Conservation (phyloP, 2,329 filamentous ascomycete species). For the Graphilbum fragrans region DNA sequence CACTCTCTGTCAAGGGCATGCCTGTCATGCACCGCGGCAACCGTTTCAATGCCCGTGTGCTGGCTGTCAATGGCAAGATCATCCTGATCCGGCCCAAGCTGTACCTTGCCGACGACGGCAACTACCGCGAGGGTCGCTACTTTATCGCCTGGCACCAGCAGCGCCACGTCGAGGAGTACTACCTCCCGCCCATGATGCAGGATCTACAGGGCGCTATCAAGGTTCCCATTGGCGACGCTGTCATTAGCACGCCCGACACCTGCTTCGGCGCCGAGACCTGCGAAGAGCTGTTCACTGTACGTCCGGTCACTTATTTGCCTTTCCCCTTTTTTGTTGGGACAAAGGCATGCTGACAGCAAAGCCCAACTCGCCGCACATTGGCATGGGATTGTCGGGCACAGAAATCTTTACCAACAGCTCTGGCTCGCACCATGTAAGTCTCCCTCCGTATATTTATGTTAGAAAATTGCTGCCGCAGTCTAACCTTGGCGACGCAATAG, state of each 20-base stretch:
- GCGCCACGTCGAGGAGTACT: conserved; percentile 50
- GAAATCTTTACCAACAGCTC: conserved; percentile 63
- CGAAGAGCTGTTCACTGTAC: conserved; percentile 14
- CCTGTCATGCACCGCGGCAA: conserved; percentile 50
- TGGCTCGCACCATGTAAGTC: conserved; percentile 40
- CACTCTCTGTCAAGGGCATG: conserved; percentile 23
- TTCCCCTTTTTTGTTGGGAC: too few species aligned
- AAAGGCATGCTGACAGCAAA: not conserved
- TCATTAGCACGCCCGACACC: conserved; percentile 48
- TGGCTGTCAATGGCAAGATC: conserved; percentile 54
- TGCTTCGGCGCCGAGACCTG: conserved; percentile 33
- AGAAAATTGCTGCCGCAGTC: not conserved
- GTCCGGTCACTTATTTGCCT: too few species aligned
- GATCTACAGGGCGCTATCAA: conserved; percentile 31
- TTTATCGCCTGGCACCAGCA: conserved; percentile 53
- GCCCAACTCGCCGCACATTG: conserved; percentile 33
- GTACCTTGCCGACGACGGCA: conserved; percentile 32
- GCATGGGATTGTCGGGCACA: conserved; percentile 54
- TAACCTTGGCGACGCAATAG: not conserved
- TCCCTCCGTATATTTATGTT: not conserved
- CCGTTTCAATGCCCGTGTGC: conserved; percentile 54
- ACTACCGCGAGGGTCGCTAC: conserved; percentile 45
- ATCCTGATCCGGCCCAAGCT: conserved; percentile 62
- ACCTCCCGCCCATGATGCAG: conserved; percentile 46
- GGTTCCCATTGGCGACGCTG: conserved; percentile 57